Base-by-base conservation (phyloP, 345 rosid species). In the Bruguiera parviflora region DNA sequence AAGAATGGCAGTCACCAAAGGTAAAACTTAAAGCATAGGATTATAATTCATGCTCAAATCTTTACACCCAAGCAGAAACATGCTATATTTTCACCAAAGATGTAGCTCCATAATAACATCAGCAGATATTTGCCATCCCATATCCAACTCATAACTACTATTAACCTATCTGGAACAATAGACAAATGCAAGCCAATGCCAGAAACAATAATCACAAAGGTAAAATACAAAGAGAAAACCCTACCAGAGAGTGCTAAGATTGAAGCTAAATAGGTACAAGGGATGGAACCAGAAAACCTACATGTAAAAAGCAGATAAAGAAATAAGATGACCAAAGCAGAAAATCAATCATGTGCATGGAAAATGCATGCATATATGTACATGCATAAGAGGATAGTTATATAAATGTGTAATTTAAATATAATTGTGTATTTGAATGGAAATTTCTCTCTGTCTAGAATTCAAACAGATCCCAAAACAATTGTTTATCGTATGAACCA, bases 271-370 rank as follows among this genome's bases (percentile, higher is more conserved):
- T 60, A 86, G 58, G 78, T 95, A 95, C 74, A 95, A 25, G 0
- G 99, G 99, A 77, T 88, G 92, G 87, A 95, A 90, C 99, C 99
- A 95, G 78, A 88, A 85, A 0, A 95, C 83, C 99, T 95, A 89
- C 82, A 78, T 51, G 58, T 24, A 52, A 71, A 0, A 63, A 66
- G 57, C 15, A 56, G 58, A 68, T 15, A 53, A 66, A 25, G 27
- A 43, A 57, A 61, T 33, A 61, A 60, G 21, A 27, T 8, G 25
- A 72, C 10, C 16, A 43, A 69, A 32, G 11, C 57, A 63, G 59
- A 65, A 5, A 72, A 5, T 22, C 10, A 22, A 33, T 29, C 7
- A 32, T 21, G 27, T 6, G 6, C 32, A 16, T 29, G 7, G 18
- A 25, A 27, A 43, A 13, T 43, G 9, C 47, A 11, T 9, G 11